Evolutionary conservation across 2,329 filamentous ascomycete species (phyloP), one percentile per base, ranked within the genome.

Genomic region (Fusarium nelsonii): DNA sequence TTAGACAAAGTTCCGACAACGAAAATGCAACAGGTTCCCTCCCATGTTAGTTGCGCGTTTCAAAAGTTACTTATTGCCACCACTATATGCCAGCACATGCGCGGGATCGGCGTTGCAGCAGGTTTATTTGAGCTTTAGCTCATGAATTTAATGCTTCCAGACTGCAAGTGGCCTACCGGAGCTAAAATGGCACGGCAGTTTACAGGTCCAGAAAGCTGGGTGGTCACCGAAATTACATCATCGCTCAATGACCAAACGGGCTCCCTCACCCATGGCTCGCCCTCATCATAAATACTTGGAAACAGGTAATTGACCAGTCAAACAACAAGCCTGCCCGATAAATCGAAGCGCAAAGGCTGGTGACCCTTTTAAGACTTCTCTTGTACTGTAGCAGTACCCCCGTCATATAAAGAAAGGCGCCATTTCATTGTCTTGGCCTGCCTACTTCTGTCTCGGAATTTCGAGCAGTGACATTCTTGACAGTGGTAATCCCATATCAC

Each of bases 171-270:
- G 32, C 45, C 43, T 51, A 18, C 28, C 10, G 30, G 10, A 32
- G 28, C 43, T 45, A 45, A 45, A 45, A 45, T 16, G n/a, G 11
- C 10, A 18, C 28, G 51, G 50, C 26, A 64, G 52, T 20, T 63
- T 68, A 58, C 55, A 68, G 39, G 63, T 64, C 62, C 65, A 51
- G 54, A 46, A 57, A 54, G 43, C 52, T 66, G 26, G 60, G 46
- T 69, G 43, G 67, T 51, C 52, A 50, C 46, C 20, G 36, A 26
- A 58, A 72, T 75, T 75, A 75, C 73, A 74, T 75, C 73, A 75
- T 75, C 49, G 68, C 44, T 55, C 53, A 51, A 61, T 46, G 37
- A 46, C 44, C 33, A 28, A 41, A 53, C 26, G 28, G 69, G 68
- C 68, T 71, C 53, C 68, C 68, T 71, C 68, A 69, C 55, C 53